Conservation (phyloP, 1,284 basidiomycete species). For the Xanthoconium separans region DNA sequence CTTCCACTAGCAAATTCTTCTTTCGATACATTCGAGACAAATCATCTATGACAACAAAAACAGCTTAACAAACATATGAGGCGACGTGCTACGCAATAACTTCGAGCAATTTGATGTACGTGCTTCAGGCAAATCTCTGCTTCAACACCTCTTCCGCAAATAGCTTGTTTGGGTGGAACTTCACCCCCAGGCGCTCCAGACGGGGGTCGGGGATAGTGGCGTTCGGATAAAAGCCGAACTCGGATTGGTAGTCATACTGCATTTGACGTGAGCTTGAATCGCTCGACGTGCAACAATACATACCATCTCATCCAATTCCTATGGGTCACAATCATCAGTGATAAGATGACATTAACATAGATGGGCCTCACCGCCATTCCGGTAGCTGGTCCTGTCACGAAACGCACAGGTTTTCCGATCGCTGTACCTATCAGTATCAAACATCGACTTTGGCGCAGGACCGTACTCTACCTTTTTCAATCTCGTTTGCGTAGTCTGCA, state of each 20-base stretch:
- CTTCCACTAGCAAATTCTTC: no score
- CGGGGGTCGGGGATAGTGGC: constrained; percentile 26
- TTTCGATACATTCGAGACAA: no score
- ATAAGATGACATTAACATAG: background rate
- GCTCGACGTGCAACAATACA: background rate
- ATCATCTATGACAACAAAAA: no score
- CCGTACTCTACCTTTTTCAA: constrained; percentile 19
- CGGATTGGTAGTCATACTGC: constrained; percentile 25
- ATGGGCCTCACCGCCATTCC: constrained; percentile 21
- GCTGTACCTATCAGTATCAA: constrained; percentile 12
- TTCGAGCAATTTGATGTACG: no score
- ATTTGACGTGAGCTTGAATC: background rate
- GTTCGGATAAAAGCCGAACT: constrained; percentile 25
- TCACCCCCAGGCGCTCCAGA: constrained; percentile 27
- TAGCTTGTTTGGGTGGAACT: constrained; percentile 24
- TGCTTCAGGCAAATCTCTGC: constrained; percentile 9
- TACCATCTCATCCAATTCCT: constrained; percentile 32
- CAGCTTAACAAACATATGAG: no score
- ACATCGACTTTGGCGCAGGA: background rate
- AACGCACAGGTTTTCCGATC: constrained; percentile 27
- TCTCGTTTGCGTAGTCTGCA: constrained; percentile 12
- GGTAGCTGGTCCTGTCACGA: constrained; percentile 9
- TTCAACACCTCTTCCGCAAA: constrained; percentile 23
- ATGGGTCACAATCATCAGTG: background rate
- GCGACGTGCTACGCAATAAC: no score